These are phyloP conservation scores for Glycine latifolia DNA, from an alignment of 306 rosid species.

Conservation along the genomic window DNA sequence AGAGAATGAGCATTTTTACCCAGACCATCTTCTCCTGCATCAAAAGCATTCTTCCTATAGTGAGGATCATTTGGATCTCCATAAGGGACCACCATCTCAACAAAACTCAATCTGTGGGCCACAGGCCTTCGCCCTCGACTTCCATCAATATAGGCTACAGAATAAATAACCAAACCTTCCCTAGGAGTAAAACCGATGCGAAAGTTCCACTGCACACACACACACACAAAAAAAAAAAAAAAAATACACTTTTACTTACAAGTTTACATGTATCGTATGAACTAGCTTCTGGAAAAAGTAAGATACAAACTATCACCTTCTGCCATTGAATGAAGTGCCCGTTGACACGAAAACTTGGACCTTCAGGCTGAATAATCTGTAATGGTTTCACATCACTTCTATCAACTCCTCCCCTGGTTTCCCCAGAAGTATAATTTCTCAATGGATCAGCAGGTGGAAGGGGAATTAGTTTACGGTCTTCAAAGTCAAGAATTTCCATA, in stretches of 20 bases:
- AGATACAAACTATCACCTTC: constrained; percentile 55
- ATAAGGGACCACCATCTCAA: constrained; percentile 84
- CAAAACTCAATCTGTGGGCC: constrained; percentile 76
- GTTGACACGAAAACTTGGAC: no score
- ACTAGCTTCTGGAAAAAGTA: constrained; percentile 26
- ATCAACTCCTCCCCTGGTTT: no score
- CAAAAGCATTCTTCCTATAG: constrained; percentile 82
- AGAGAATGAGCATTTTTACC: constrained; percentile 84
- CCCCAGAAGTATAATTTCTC: no score
- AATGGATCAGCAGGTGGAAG: constrained; percentile 46
- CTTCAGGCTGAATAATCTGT: no score
- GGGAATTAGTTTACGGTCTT: constrained; percentile 71
- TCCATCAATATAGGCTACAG: constrained; percentile 74
- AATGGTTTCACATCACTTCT: no score
- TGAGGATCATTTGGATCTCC: constrained; percentile 87
- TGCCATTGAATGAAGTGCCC: constrained; percentile 50
- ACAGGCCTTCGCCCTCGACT: constrained; percentile 77
- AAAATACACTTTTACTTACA: background rate
- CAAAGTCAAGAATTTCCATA: constrained; percentile 74
- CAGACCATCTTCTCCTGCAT: constrained; percentile 82
- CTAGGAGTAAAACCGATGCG: constrained; percentile 74
- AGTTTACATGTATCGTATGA: constrained; percentile 18
- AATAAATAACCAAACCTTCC: constrained; percentile 72
- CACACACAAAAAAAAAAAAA: background rate
- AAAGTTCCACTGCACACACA: constrained; percentile 69